A percentile compares a stretch with the other conserved stretches of the same genome.
Evolutionary conservation across 2,329 filamentous ascomycete genomes (phyloP).

Genomic region (Cucurbitaria berberidis): DNA sequence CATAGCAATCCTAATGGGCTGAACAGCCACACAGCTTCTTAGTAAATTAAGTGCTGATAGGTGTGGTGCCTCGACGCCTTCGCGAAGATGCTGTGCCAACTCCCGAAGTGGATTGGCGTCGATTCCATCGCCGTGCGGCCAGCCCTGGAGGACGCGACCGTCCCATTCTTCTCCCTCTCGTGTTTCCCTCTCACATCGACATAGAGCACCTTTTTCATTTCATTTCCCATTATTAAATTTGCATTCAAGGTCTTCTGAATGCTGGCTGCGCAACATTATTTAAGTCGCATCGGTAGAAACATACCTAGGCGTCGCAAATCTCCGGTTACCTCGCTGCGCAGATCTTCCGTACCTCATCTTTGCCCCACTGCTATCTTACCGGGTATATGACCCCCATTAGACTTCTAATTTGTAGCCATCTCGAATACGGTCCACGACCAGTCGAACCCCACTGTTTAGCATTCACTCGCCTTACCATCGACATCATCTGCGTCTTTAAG

Average conservation of each 20-base stretch:
- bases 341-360: not conserved
- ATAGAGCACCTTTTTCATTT: too few relatives aligned
- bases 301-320: not conserved
- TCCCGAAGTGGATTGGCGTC: too few relatives aligned
- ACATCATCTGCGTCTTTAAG: not conserved
- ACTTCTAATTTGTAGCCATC: slow-evolving; percentile 5
- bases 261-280: not conserved
- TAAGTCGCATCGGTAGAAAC: not conserved
- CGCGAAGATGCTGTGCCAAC: too few relatives aligned
- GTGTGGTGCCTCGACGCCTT: too few relatives aligned
- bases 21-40: too few relatives aligned
- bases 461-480: not conserved
- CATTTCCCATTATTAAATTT: too few relatives aligned
- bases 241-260: not conserved
- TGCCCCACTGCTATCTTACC: not conserved
- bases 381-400: slow-evolving; percentile 4
- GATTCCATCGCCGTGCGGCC: too few relatives aligned
- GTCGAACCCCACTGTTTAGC: not conserved
- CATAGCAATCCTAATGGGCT: too few relatives aligned
- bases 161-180: too few relatives aligned
- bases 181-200: too few relatives aligned
- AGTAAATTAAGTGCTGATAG: too few relatives aligned
- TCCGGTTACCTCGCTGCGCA: not conserved
- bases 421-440: slow-evolving; percentile 10
- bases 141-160: too few relatives aligned